Percentiles rank a stretch among this genome's conserved stretches.
phyloP scores from a whole-genome alignment of 805 yeast species.

The Wickerhamomyces silvicola region DNA sequence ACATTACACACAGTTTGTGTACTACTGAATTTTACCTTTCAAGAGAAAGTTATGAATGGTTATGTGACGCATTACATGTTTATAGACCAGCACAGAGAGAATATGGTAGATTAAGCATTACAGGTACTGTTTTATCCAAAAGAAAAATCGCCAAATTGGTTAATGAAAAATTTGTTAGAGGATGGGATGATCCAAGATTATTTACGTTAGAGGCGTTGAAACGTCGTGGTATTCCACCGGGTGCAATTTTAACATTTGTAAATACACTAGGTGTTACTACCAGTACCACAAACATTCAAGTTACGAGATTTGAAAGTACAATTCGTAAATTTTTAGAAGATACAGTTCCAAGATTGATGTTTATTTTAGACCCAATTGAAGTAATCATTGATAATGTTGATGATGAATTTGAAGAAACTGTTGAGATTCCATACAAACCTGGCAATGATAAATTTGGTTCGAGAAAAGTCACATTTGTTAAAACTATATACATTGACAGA shows the following conservation, averaged over 20 bases:
- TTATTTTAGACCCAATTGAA: conserved; percentile 80
- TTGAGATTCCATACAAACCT: conserved; percentile 85
- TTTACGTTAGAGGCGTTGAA: conserved; percentile 90
- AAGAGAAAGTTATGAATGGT: conserved; percentile 96
- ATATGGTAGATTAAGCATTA: conserved; percentile 90
- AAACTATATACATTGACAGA: conserved; percentile 77
- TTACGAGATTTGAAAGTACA: conserved; percentile 80
- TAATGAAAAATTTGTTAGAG: conserved; percentile 73
- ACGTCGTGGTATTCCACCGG: conserved; percentile 98
- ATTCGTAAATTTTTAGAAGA: conserved; percentile 83
- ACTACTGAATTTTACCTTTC: conserved; percentile 91
- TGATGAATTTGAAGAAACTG: conserved; percentile 63
- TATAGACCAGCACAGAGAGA: conserved; percentile 99
- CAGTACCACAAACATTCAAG: conserved; percentile 85
- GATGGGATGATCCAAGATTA: conserved; percentile 98
- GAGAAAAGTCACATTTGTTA: conserved; percentile 68
- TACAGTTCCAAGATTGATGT: conserved; percentile 91
- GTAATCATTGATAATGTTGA: conserved; percentile 76
- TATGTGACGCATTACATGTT: conserved; percentile 90
- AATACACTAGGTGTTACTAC: conserved; percentile 97
- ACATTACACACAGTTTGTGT: conserved; percentile 92
- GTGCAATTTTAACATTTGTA: conserved; percentile 88
- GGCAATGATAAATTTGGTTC: conserved; percentile 75
- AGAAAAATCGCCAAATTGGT: conserved; percentile 94
- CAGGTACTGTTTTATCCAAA: conserved; percentile 92